Conservation (phyloP, 164 flowering plant genomes). For the Stephania japonica region DNA sequence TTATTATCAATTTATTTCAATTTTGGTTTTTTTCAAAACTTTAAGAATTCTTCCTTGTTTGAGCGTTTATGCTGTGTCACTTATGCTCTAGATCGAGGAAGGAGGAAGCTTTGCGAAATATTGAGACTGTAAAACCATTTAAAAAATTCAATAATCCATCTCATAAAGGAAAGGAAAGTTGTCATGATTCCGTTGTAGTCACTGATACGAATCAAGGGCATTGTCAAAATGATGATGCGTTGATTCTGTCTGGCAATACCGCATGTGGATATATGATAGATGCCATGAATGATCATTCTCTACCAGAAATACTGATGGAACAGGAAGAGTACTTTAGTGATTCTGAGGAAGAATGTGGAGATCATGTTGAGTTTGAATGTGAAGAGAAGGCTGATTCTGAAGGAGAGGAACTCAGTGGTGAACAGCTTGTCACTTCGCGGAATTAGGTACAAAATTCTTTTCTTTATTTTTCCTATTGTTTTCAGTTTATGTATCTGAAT, state of each 20-base stretch:
- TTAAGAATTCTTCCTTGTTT: too few relatives aligned
- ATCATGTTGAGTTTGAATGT: conserved; percentile 85
- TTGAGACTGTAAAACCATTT: conserved; percentile 8
- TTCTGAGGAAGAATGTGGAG: conserved; percentile 86
- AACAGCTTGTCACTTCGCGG: conserved; percentile 28
- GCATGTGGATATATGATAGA: conserved; percentile 21
- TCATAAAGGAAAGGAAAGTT: conserved; percentile 5
- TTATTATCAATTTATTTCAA: too few relatives aligned
- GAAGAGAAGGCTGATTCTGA: conserved; percentile 98
- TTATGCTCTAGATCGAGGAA: too few relatives aligned
- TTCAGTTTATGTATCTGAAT: neutral
- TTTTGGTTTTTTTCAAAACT: too few relatives aligned
- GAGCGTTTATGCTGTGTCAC: too few relatives aligned
- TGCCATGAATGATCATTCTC: conserved; percentile 40
- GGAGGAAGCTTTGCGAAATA: conserved; percentile 20
- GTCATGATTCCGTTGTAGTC: conserved; percentile 7
- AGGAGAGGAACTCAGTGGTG: conserved; percentile 51
- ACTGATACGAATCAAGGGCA: conserved; percentile 1
- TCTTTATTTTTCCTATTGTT: neutral
- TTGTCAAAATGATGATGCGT: conserved; percentile 16
- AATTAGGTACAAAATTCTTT: conserved; percentile 39
- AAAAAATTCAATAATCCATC: conserved; percentile 1
- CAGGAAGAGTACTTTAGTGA: conserved; percentile 98
- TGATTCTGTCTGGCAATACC: conserved; percentile 14
- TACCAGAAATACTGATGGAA: conserved; percentile 90